Evolutionary conservation across 768 basidiomycete genomes (phyloP), one percentile per base, ranked within the genome.

Genomic region (Kwoniella dendrophila): DNA sequence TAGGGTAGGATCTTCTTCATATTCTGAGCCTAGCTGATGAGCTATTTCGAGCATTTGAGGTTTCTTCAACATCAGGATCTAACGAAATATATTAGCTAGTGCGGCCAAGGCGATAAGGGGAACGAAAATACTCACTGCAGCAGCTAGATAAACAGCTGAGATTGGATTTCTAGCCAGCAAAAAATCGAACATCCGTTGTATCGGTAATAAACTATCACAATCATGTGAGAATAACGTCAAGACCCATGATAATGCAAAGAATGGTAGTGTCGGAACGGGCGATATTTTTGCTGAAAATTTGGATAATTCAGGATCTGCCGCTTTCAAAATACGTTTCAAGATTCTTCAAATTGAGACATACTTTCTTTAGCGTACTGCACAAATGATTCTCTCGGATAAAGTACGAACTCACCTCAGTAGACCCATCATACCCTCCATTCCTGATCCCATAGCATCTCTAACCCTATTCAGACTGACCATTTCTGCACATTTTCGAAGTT

Each of bases 181-280:
- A 73, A 87, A 97, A 79, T 97, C 93, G 78, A 95, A 97, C 48
- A 92, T 85, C 65, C 92, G 88, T 74, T 95, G 92, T 27, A 92
- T 89, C 38, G 93, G 86, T 4, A 88, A 84, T n/a, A 95, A 83
- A 1, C 89, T 90, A 7, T 93, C 90, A 59, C 92, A 84, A 69
- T 96, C 92, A 76, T 97, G 93, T 11, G 93, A 87, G 80, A 97
- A 92, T 30, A 95, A 84, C 0, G 92, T 95, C 33, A 97, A 82
- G 32, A 96, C 85, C 79, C 92, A 90, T 3, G 92, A 90, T 18
- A 97, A 84, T 0, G 92, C 90, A 74, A 88, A 90, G 73, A 92
- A 95, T 0, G 93, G 93, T 1, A 94, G 82, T 0, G 72, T 73
- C 2, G 74, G 74, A 1, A 73, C 68, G 2, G 89, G 90, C 0